Base-by-base conservation (phyloP, 1,139 yeast genomes). In the Sugiyamaella japonica region DNA sequence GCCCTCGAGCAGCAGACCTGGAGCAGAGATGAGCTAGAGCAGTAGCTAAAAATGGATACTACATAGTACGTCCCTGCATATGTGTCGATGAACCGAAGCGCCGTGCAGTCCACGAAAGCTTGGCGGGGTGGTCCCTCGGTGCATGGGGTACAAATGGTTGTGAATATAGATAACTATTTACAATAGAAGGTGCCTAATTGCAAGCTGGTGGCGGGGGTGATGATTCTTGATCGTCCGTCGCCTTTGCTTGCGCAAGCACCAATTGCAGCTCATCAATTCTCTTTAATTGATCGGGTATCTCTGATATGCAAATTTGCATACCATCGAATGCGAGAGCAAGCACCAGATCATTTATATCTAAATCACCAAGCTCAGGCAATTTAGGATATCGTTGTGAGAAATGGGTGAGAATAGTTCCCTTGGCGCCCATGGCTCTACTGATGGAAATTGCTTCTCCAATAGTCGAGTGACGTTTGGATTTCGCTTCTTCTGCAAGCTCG, bases 321-420 rank as follows among this genome's bases (percentile, higher is more conserved):
- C 85, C 81, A 66, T 84, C 89, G 66, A 82, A 84, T 0, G 84
- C 88, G 64, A 81, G 76, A 7, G 74, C 78, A 64, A 70, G 69
- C 57, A 66, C 57, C 15, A 52, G 52, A 7, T 50, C 53, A 17
- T 47, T 50, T 40, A 32, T 13, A 10, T 52, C 60, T 5, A 47
- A 43, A 29, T 44, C 48, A 10, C 54, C 58, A 9, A 60, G 42
- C 57, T 74, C 75, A 1, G 85, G 89, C 38, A 83, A 72, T 61
- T 83, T 83, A 4, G 95, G 90, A 67, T 89, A 90, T 61, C 99
- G 77, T 60, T 95, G 93, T 57, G 96, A 87, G 73, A 93, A 91
- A 72, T 93, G 99, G 0, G 99, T 93, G 45, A 95, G 73, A 7
- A 93, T 76, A 13, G 90, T 72, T 58, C 85, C 82, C 32, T 78